A percentile compares a stretch with the other conserved stretches of the same genome.
Conservation (phyloP, 352 stramenopile species). For the Globisporangium paddicum region DNA sequence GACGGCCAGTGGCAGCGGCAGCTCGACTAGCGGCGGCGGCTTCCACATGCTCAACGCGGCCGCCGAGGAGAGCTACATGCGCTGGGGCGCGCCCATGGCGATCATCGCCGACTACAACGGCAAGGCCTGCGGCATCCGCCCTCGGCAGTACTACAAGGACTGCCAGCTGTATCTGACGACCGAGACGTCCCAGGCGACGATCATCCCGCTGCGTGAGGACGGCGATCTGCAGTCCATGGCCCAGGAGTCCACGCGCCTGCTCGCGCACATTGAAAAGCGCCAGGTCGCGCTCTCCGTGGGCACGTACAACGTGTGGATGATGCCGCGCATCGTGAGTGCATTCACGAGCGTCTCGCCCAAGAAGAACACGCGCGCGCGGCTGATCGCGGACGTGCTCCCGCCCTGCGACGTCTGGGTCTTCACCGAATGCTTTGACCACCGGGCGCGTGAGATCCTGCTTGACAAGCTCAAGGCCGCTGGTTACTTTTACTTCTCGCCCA, state of each 20-base stretch:
- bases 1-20: background rate
- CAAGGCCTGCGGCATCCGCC: constrained; percentile 49
- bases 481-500: constrained; percentile 73
- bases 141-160: constrained; percentile 77
- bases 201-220: constrained; percentile 63
- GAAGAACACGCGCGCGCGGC: constrained; percentile 71
- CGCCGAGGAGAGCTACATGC: constrained; percentile 32
- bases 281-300: constrained; percentile 52
- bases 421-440: constrained; percentile 79
- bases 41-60: constrained; percentile 18
- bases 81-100: constrained; percentile 61
- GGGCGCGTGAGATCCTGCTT: constrained; percentile 53
- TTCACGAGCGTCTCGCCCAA: constrained; percentile 66
- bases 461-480: constrained; percentile 53
- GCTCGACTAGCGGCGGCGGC: constrained; percentile 18
- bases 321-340: constrained; percentile 68
- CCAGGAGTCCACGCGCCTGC: constrained; percentile 59
- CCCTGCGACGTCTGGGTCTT: constrained; percentile 71
- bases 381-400: constrained; percentile 65
- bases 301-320: constrained; percentile 85
- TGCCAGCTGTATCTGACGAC: constrained; percentile 71
- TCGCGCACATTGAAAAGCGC: constrained; percentile 55
- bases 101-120: constrained; percentile 53
- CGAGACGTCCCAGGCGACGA: constrained; percentile 44
- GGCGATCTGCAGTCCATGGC: constrained; percentile 62